These are phyloP conservation scores for Auriscalpium orientale DNA, from an alignment of 768 basidiomycete genomes.

Conservation along the genomic window DNA sequence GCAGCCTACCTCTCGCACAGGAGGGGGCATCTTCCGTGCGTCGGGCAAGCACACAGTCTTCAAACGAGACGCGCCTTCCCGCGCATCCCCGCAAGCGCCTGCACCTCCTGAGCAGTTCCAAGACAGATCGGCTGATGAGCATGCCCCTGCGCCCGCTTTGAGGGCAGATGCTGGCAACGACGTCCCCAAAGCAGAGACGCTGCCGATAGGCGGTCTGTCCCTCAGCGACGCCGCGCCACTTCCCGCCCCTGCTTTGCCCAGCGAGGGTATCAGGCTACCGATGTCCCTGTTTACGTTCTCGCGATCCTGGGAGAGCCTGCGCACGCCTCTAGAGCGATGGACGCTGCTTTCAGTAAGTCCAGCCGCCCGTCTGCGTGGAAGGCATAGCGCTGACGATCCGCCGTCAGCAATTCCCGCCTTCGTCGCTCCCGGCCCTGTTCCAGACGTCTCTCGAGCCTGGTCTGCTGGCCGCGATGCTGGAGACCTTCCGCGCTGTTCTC, in stretches of 20 bases:
- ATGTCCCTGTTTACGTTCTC: constrained; percentile 57
- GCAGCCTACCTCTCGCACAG: constrained; percentile 35
- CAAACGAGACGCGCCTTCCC: constrained; percentile 22
- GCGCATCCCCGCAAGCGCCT: not conserved
- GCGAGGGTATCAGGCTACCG: constrained; percentile 21
- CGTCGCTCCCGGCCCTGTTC: constrained; percentile 53
- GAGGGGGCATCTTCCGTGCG: constrained; percentile 67
- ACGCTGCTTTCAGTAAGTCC: constrained; percentile 48
- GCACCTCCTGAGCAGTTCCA: not conserved
- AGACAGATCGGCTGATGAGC: not conserved
- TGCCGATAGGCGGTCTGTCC: not conserved
- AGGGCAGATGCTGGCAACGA: not conserved
- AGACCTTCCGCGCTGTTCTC: constrained; percentile 35
- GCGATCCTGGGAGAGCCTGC: constrained; percentile 44
- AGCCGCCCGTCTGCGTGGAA: not conserved
- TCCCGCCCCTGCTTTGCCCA: not conserved
- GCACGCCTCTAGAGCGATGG: constrained; percentile 43
- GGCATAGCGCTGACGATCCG: not conserved
- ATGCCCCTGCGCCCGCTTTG: not conserved
- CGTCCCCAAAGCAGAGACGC: not conserved
- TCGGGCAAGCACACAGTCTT: constrained; percentile 58
- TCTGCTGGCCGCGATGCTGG: constrained; percentile 50
- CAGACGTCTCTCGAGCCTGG: constrained; percentile 63
- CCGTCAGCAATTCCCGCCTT: constrained; percentile 45
- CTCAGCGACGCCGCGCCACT: not conserved